Conservation (phyloP, 441 rosid species). For the Theobroma grandiflorum region DNA sequence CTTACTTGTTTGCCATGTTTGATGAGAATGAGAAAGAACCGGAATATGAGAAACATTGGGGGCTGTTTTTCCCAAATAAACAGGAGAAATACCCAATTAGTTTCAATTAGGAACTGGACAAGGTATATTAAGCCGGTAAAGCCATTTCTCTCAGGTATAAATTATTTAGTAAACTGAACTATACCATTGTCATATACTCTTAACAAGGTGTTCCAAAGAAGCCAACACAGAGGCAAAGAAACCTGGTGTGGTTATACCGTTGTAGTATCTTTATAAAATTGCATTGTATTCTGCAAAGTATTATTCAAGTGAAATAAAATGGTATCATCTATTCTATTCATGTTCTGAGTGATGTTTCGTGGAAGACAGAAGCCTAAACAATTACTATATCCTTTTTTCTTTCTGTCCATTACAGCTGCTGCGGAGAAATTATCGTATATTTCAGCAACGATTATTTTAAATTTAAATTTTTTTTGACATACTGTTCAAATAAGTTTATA, state of each 20-base stretch:
- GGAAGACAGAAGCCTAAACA: too few relatives aligned
- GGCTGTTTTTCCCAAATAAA: slow-evolving; percentile 21
- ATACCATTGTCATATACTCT: neutral
- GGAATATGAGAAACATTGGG: slow-evolving; percentile 25
- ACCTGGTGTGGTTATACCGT: neutral
- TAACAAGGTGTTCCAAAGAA: neutral
- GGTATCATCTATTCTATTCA: neutral
- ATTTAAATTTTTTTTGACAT: too few relatives aligned
- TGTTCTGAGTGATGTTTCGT: too few relatives aligned
- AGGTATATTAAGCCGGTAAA: neutral
- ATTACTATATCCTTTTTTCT: too few relatives aligned
- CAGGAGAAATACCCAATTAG: slow-evolving; percentile 14
- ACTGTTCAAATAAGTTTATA: too few relatives aligned
- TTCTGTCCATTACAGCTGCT: too few relatives aligned
- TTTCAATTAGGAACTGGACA: neutral
- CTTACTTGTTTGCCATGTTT: slow-evolving; percentile 73
- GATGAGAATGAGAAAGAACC: slow-evolving; percentile 54
- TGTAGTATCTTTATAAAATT: too few relatives aligned
- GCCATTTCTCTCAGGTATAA: neutral
- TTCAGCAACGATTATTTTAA: too few relatives aligned
- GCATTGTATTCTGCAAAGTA: neutral
- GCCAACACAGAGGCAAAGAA: neutral
- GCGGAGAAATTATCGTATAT: too few relatives aligned
- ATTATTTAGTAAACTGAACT: neutral
- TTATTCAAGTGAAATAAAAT: neutral